Conservation (phyloP, 2,329 filamentous ascomycete genomes). For the Alternaria viburni region DNA sequence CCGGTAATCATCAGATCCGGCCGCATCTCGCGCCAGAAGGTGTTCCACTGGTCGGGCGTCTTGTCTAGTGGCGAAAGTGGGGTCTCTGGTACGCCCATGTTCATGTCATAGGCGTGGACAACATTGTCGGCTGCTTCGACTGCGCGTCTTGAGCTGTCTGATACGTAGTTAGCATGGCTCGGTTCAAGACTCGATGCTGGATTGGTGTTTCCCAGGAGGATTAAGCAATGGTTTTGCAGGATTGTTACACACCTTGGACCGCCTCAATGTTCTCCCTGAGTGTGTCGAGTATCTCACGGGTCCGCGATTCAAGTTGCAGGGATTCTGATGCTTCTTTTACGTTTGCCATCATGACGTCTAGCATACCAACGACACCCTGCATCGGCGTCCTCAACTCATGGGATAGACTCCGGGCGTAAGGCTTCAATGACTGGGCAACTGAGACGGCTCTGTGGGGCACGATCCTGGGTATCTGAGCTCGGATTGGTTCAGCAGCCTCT, state of each 20-base stretch:
- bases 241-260: conserved; percentile 62
- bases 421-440: conserved; percentile 69
- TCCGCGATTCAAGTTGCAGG: conserved; percentile 57
- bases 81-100: conserved; percentile 75
- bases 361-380: conserved; percentile 78
- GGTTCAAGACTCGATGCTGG: neutral
- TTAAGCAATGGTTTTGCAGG: neutral
- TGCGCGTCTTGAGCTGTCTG: conserved; percentile 72
- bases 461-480: conserved; percentile 47
- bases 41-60: conserved; percentile 32
- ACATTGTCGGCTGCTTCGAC: conserved; percentile 78
- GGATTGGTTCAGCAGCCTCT: conserved; percentile 29
- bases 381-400: conserved; percentile 76
- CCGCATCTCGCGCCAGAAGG: conserved; percentile 43
- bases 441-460: conserved; percentile 64
- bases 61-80: conserved; percentile 55
- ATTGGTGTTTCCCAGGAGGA: neutral
- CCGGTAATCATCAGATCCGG: conserved; percentile 54
- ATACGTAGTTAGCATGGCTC: conserved; percentile 14
- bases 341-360: conserved; percentile 77
- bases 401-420: conserved; percentile 74
- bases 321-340: conserved; percentile 70
- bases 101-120: conserved; percentile 76
- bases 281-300: conserved; percentile 64
- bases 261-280: conserved; percentile 74